Evolutionary conservation across 371 early-diverging fungal species (phyloP), one percentile per base, ranked within the genome.

Genomic region (Haplosporangium sp.): DNA sequence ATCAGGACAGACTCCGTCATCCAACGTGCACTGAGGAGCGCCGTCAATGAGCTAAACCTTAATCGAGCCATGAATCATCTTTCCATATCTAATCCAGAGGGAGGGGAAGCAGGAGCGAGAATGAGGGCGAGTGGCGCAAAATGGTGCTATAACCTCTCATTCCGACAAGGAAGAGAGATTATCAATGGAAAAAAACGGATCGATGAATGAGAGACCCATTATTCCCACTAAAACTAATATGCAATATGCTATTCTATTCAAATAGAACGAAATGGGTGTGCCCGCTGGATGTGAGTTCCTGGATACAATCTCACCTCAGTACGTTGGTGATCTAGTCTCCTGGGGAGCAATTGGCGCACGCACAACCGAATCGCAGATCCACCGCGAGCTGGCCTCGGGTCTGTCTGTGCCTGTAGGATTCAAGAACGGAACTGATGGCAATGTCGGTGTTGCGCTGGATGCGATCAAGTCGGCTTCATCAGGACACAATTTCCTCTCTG

Each of bases 301-400:
- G 36, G 98, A 98, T 69, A 97, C 97, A 1, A 93, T 98, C 57
- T 93, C 95, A 43, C 97, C 98, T 52, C 97, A 98, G 83, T 97
- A 92, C 81, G 82, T 97, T 51, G 95, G 93, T 55, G 97, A 97
- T 74, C 84, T 96, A 45, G 92, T 96, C 73, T 88, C 93, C 43
- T 98, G 97, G 97, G 97, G 85, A 20, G 96, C 97, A 21, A 95
- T 96, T 73, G 96, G 98, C 41, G 98, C 98, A 0, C 87, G 98
- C 64, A 97, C 98, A 7, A 97, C 97, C 40, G 95, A 95, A 80
- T 93, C 94, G 42, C 95, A 95, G 73, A 86, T 97, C 38, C 98
- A 98, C 81, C 91, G 98, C 64, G 98, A 98, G 81, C 87, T 98
- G 54, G 95, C 97, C 36, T 92, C 93, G 10, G 98, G 98, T 45